Evolutionary conservation across 306 rosid species (phyloP).

Genomic region (Castanea crenata): DNA sequence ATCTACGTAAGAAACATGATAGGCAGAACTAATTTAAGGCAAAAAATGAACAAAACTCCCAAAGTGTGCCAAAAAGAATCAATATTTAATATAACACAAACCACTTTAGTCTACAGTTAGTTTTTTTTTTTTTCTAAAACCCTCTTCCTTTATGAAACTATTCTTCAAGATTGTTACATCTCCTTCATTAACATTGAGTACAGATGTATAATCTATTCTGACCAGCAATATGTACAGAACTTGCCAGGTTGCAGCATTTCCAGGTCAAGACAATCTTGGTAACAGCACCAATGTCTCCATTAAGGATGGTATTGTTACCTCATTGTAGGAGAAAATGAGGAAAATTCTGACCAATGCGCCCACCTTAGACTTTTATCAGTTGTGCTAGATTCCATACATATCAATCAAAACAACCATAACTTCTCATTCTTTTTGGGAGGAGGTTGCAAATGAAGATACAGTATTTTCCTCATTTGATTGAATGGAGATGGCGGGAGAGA

Average conservation of each 20-base stretch:
- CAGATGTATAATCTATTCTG: neutral
- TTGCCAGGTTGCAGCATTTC: neutral
- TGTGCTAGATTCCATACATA: neutral
- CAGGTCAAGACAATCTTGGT: neutral
- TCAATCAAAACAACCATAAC: neutral
- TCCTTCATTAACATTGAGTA: neutral
- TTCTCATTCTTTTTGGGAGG: neutral
- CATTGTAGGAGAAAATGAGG: neutral
- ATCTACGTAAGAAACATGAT: constrained; percentile 1
- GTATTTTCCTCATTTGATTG: neutral
- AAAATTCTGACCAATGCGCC: neutral
- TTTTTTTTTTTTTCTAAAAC: neutral
- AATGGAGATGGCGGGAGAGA: neutral
- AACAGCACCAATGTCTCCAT: neutral
- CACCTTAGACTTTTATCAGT: neutral
- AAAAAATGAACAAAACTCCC: constrained; percentile 6
- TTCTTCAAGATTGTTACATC: neutral
- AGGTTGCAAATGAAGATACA: neutral
- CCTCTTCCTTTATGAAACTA: neutral
- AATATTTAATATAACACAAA: neutral
- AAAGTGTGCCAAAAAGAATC: constrained; percentile 3
- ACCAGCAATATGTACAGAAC: neutral
- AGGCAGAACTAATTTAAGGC: constrained; percentile 4
- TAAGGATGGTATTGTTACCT: neutral
- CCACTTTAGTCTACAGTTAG: neutral